These are phyloP conservation scores for Centrapalus pauciflorus DNA, from an alignment of 129 eudicot genomes.

Conservation along the genomic window DNA sequence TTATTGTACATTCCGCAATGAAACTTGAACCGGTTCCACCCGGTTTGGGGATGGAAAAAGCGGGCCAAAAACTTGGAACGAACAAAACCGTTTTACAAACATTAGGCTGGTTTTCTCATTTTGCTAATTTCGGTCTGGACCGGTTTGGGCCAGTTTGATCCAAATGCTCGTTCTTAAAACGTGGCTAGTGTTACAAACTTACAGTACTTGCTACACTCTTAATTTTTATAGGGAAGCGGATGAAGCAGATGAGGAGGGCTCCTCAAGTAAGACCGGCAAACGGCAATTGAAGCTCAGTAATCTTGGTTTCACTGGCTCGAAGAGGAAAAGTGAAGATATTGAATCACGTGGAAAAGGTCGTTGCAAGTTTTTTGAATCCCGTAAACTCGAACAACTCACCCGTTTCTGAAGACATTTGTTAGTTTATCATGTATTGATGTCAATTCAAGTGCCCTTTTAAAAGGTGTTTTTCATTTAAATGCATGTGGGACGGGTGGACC, in stretches of 20 bases:
- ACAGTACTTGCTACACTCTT: not conserved
- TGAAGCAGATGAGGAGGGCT: slow-evolving; percentile 51
- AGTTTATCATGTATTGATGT: not conserved
- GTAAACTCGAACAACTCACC: slow-evolving; percentile 72
- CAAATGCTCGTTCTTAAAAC: too few relatives aligned
- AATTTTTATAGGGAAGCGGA: slow-evolving; percentile 68
- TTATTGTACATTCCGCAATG: too few relatives aligned
- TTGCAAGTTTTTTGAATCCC: slow-evolving; percentile 89
- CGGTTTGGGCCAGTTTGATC: too few relatives aligned
- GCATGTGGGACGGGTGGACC: not conserved
- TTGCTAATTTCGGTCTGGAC: too few relatives aligned
- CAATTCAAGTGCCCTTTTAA: too few relatives aligned
- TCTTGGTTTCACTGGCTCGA: slow-evolving; percentile 65
- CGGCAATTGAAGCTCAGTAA: slow-evolving; percentile 62
- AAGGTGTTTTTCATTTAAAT: not conserved
- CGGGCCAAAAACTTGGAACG: too few relatives aligned
- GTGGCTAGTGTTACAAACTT: too few relatives aligned
- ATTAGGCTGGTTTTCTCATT: too few relatives aligned
- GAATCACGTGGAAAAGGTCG: slow-evolving; percentile 90
- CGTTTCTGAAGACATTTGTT: slow-evolving; percentile 45
- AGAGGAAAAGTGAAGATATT: slow-evolving; percentile 77
- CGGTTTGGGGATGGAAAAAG: too few relatives aligned
- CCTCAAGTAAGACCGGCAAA: slow-evolving; percentile 42
- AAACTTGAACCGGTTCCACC: too few relatives aligned
- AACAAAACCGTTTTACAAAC: too few relatives aligned